Evolutionary conservation across 1,284 basidiomycete species (phyloP), one percentile per base, ranked within the genome.

Genomic region (Ganoderma lingzhi): DNA sequence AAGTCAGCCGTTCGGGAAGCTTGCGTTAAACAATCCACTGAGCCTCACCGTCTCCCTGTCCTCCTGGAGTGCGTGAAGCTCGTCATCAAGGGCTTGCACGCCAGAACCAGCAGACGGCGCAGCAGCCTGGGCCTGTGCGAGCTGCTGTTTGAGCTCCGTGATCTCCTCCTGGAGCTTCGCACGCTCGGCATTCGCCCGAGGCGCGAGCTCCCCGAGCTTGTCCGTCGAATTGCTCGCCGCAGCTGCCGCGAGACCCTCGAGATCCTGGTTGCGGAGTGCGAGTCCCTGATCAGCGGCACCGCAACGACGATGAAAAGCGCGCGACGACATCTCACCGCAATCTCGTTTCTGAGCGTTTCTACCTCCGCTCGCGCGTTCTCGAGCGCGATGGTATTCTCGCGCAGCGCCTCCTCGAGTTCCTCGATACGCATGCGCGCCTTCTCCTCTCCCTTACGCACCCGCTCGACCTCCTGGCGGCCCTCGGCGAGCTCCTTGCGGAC

Each of bases 361-460:
- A 98, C 93, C 79, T 99, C 97, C 10, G 93, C 94, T 64, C 94
- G 85, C n/a, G 96, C 94, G 76, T 92, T 93, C 81, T 99, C 97
- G 19, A 98, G 85, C 1, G 96, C 94, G 45, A 89, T 85, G n/a
- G 92, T 92, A 75, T 93, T 95, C 82, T 98, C 96, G 71, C 92
- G 85, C 56, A 98, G 82, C 1, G 96, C 97, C 71, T 93, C 93
- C 77, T 96, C 94, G 23, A 96, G 87, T 78, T 98, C 96, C 69
- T 91, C 90, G 0, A 94, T 84, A 51, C 94, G 86, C 42, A 81
- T 79, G 67, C 90, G 87, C 1, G 91, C 88, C 63, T 83, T 83
- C 17, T 83, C 83, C 75, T 96, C 94, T 1, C 89, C 86, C 74
- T 89, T 89, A 63, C 84, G 75, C 68, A 92, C 81, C 59, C 85